Conservation (phyloP, 2,329 filamentous ascomycete genomes). For the Trichoderma atrobrunneum region DNA sequence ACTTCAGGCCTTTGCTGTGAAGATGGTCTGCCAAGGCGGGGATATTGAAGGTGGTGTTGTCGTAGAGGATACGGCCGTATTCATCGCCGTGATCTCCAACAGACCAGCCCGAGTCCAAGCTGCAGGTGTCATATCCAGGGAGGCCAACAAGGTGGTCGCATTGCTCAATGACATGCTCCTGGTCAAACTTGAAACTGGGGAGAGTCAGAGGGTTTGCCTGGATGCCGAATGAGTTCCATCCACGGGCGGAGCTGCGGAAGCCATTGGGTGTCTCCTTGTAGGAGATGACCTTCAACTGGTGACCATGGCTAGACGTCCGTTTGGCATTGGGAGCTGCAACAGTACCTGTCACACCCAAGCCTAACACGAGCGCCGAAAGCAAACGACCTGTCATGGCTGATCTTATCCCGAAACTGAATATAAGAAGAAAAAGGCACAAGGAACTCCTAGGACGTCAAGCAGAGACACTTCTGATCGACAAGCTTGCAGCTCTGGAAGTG, state of each 20-base stretch:
- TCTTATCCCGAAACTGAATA: not conserved
- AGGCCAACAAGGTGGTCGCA: constrained; percentile 21
- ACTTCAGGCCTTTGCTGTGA: constrained; percentile 22
- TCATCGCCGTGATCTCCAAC: constrained; percentile 24
- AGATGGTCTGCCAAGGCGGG: constrained; percentile 22
- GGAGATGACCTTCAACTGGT: constrained; percentile 21
- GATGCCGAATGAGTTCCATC: constrained; percentile 25
- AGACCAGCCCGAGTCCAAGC: constrained; percentile 26
- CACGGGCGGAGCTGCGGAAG: constrained; percentile 20
- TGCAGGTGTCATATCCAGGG: constrained; percentile 22
- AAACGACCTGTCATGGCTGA: not conserved
- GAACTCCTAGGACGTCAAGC: not conserved
- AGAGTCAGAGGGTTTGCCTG: constrained; percentile 20
- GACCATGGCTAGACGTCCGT: not conserved
- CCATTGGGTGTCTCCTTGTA: constrained; percentile 22
- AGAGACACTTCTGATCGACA: not conserved
- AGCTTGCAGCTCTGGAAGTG: not conserved
- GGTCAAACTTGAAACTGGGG: constrained; percentile 21
- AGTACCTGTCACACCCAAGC: constrained; percentile 2
- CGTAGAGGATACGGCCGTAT: constrained; percentile 23
- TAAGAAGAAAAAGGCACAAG: not conserved
- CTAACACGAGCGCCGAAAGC: constrained; percentile 13
- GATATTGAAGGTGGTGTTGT: constrained; percentile 21
- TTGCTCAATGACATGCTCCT: constrained; percentile 22
- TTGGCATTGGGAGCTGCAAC: constrained; percentile 14